Conservation (phyloP, 306 rosid species). For the Spatholobus suberectus region DNA sequence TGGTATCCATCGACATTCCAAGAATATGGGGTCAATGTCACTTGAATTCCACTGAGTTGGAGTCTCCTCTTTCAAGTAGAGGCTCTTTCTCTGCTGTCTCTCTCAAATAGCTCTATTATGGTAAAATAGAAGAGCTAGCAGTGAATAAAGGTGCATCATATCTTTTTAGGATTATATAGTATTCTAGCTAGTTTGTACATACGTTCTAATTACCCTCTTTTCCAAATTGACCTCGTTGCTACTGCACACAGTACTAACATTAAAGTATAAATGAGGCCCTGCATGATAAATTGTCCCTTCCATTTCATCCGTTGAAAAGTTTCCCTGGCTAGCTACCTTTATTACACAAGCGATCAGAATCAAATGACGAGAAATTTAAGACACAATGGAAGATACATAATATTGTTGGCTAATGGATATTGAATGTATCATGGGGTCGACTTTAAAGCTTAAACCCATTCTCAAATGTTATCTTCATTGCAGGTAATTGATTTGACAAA, state of each 20-base stretch:
- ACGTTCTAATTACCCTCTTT: not conserved
- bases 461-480: not conserved
- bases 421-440: not conserved
- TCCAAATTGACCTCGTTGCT: not conserved
- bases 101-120: constrained; percentile 1
- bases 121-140: not conserved
- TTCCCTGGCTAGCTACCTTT: not conserved
- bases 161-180: not conserved
- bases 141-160: not conserved
- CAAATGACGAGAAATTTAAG: constrained; percentile 27
- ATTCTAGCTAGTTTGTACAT: not conserved
- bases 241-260: not conserved
- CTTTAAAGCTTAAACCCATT: not conserved
- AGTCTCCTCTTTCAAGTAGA: constrained; percentile 1
- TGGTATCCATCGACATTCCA: constrained; percentile 59
- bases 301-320: not conserved
- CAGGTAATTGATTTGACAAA: not conserved
- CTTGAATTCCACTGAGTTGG: not conserved
- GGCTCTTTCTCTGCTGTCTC: constrained; percentile 7
- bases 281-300: not conserved
- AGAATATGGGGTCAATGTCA: constrained; percentile 49
- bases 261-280: not conserved
- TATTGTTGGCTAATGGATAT: not conserved
- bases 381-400: not conserved
- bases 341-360: not conserved